Base-by-base conservation (phyloP, 2,329 filamentous ascomycete genomes). In the Stagonosporopsis vannaccii region DNA sequence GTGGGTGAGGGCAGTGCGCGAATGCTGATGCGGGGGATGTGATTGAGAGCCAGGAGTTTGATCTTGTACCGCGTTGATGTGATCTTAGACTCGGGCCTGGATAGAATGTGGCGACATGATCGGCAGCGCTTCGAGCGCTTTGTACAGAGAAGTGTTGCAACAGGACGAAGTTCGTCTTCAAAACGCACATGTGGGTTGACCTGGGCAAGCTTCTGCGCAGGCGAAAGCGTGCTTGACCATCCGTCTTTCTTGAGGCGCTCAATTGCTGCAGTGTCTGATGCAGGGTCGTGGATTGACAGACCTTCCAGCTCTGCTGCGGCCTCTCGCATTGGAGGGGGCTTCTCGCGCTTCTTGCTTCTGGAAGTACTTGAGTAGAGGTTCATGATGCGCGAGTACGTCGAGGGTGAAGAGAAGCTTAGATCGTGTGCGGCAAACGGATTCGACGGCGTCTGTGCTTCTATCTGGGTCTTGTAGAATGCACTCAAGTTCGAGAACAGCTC, bases 81-180 rank as follows among this genome's bases (percentile, higher is more conserved):
- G 28, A 96, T 88, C 76, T 98, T 99, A 56, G 88, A 86, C 77
- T 99, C 95, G 13, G 94, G 95, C 74, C 96, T 96, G 59, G 92
- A 90, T 66, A 99, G 89, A 72, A 98, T 97, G 78, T 98, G 94
- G 12, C 95, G 89, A 78, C 95, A 99, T 11, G 89, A 85, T 46
- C 91, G 90, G 76, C 95, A 99, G 41, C 95, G 91, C 79, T 97
- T 98, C 19, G 92, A 92, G 33, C 94, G 90, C 73, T 97, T 97
- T 0, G 94, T 96, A 53, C 92, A 89, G 13, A 99, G 85, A 2
- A 96, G 84, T 15, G 90, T 89, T 0, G 93, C 89, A 13, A 93
- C 84, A 0, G 95, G 95, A 25, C 91, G 88, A 5, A 98, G 85
- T 19, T 94, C 86, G 49, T 88, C 84, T 1, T 85, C 78, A 71